phyloP scores from a whole-genome alignment of 306 rosid genomes.

The Prunus kanzakura region DNA sequence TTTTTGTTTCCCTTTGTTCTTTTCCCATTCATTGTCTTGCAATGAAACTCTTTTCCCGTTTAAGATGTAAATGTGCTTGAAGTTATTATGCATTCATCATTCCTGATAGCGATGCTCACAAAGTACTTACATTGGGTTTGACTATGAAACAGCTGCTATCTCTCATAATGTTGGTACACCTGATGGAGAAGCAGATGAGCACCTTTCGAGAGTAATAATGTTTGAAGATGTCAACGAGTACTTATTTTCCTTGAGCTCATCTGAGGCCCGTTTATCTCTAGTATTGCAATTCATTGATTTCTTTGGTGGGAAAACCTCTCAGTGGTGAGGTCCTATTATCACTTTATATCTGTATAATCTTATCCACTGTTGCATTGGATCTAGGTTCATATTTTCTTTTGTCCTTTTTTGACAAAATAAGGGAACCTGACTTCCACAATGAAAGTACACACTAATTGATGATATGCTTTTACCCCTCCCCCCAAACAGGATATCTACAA shows the following conservation, averaged over 20 bases:
- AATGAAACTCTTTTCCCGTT: background rate
- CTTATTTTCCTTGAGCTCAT: constrained; percentile 74
- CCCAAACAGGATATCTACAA: constrained; percentile 58
- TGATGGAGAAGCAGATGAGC: constrained; percentile 65
- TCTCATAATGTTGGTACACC: constrained; percentile 35
- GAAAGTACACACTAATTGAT: background rate
- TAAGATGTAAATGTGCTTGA: background rate
- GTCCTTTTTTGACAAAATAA: background rate
- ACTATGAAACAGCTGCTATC: constrained; percentile 39
- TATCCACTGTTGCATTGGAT: background rate
- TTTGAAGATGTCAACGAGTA: constrained; percentile 83
- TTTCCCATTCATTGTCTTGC: background rate
- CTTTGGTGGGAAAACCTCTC: constrained; percentile 79
- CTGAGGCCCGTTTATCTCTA: constrained; percentile 68
- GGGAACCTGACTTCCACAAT: background rate
- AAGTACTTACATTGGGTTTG: constrained; percentile 22
- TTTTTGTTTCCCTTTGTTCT: background rate
- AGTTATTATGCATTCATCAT: background rate
- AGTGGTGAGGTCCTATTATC: constrained; percentile 53
- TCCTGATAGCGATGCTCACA: constrained; percentile 13
- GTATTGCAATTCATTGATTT: constrained; percentile 75
- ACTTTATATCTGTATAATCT: background rate
- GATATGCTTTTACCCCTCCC: background rate
- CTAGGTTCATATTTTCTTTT: background rate
- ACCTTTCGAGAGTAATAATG: constrained; percentile 61